Conservation (phyloP, 352 stramenopile species). For the Globisporangium megalacanthum region DNA sequence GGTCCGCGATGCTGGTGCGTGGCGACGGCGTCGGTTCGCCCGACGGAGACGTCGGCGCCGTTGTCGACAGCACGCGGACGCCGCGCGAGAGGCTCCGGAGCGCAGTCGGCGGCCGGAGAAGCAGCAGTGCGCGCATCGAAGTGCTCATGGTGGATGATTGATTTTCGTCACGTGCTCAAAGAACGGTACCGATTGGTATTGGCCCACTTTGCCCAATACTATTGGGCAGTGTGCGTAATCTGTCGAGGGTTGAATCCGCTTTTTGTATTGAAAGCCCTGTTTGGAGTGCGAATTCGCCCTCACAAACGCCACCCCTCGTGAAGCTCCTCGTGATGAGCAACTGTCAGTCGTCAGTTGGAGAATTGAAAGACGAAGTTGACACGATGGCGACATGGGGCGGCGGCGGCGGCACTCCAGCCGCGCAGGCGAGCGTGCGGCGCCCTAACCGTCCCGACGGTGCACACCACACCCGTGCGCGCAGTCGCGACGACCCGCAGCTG, state of each 20-base stretch:
- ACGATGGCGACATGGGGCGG: constrained; percentile 7
- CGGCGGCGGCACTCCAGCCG: background rate
- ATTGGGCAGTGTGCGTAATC: no score
- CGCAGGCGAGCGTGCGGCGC: constrained; percentile 10
- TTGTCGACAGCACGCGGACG: background rate
- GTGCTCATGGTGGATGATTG: background rate
- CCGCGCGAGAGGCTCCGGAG: background rate
- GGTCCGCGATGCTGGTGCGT: constrained; percentile 38
- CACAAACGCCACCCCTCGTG: constrained; percentile 1
- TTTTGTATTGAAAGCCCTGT: no score
- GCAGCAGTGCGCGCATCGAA: background rate
- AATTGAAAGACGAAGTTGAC: background rate
- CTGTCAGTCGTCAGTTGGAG: no score
- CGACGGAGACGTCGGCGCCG: background rate
- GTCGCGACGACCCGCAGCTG: constrained; percentile 8
- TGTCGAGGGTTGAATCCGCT: no score
- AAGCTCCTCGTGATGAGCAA: no score
- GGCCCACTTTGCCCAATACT: no score
- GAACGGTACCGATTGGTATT: no score
- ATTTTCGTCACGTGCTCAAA: no score
- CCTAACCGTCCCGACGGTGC: background rate
- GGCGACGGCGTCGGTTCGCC: background rate
- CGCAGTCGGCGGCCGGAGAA: background rate
- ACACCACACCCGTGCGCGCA: constrained; percentile 6
- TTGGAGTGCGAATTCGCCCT: no score